phyloP scores from a whole-genome alignment of 1,139 yeast species.

The Pichia sp. region DNA sequence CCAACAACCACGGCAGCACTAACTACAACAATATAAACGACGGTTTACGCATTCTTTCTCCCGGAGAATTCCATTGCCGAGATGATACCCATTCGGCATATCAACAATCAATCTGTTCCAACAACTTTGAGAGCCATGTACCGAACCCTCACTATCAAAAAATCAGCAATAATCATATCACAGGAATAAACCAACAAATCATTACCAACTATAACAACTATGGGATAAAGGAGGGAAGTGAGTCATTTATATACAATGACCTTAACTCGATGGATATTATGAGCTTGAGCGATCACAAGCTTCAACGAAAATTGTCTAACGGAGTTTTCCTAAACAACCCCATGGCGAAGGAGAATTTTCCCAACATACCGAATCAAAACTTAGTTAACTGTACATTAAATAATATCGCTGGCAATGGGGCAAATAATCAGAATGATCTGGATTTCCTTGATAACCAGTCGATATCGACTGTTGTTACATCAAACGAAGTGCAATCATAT shows the following conservation, averaged over 20 bases:
- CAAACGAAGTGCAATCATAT: slow-evolving; percentile 3
- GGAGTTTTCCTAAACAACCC: slow-evolving; percentile 6
- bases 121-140: slow-evolving; percentile 13
- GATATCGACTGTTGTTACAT: slow-evolving; percentile 11
- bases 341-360: slow-evolving; percentile 4
- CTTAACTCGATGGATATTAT: slow-evolving; percentile 14
- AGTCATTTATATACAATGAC: slow-evolving; percentile 29
- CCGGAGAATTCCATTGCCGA: background rate
- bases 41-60: background rate
- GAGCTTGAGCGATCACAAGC: slow-evolving; percentile 9
- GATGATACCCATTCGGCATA: slow-evolving; percentile 24
- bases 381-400: background rate
- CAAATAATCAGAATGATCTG: slow-evolving; percentile 7
- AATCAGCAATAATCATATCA: background rate
- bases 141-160: background rate
- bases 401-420: background rate
- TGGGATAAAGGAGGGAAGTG: slow-evolving; percentile 18
- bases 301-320: slow-evolving; percentile 7
- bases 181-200: background rate
- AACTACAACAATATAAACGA: background rate
- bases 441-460: slow-evolving; percentile 17
- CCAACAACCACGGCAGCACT: background rate
- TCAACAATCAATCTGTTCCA: slow-evolving; percentile 25
- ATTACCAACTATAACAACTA: background rate
- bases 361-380: background rate